phyloP scores from a whole-genome alignment of 1,139 yeast genomes.

The Meyerozyma guilliermondii region DNA sequence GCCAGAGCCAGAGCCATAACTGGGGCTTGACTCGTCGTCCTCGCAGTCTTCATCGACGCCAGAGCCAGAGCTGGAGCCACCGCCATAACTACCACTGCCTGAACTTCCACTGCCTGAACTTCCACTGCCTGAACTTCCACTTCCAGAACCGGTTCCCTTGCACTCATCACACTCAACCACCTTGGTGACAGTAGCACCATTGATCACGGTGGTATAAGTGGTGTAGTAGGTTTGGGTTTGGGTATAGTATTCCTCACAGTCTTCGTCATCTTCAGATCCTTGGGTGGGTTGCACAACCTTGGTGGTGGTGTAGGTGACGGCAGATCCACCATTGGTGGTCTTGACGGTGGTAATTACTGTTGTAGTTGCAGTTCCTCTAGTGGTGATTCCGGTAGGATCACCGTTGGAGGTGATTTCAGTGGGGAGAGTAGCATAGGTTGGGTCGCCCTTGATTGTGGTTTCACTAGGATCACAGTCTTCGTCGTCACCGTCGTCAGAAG shows the following conservation, averaged over 20 bases:
- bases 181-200: background rate
- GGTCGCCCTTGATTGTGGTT: no score
- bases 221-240: background rate
- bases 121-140: constrained; percentile 2
- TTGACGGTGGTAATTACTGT: background rate
- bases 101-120: no score
- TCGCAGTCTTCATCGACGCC: constrained; percentile 11
- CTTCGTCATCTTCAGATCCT: background rate
- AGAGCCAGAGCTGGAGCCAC: constrained; percentile 6
- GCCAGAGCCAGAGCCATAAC: background rate
- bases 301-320: background rate
- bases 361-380: background rate
- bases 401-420: no score
- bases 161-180: background rate
- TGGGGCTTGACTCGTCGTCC: constrained; percentile 11
- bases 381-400: background rate
- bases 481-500: background rate
- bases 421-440: no score
- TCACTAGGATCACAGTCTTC: constrained; percentile 1
- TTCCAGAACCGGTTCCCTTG: constrained; percentile 5
- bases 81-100: constrained; percentile 6
- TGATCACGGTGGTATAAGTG: background rate
- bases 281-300: background rate
- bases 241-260: background rate
- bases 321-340: background rate